Evolutionary conservation across 2,329 filamentous ascomycete species (phyloP), one percentile per base, ranked within the genome.

Genomic region (Paramyrothecium roridum): DNA sequence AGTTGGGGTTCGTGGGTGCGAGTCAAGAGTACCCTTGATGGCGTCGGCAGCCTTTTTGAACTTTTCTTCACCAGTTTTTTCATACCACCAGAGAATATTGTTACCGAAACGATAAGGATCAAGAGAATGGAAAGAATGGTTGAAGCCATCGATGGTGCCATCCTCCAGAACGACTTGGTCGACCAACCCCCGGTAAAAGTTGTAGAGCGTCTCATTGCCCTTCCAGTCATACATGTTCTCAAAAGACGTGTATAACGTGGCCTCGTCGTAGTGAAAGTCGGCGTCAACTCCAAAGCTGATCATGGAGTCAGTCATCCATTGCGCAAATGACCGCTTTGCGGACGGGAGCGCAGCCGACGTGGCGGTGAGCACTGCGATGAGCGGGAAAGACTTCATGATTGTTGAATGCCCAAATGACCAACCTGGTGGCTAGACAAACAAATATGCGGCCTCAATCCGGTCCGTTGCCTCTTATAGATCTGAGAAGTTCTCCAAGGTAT

Each of bases 101-200:
- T 80, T 76, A 8, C 80, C 81, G 33, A 83, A 72, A 7, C 81
- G 77, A 57, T 83, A 76, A 56, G 83, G 76, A 57, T 81, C 78
- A 1, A 81, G 71, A 2, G 78, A 80, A 68, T 82, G 79, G 61
- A 73, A 76, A 2, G 67, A 67, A 16, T 74, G 66, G 53, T 79
- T 71, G 71, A 79, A 84, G 19, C 71, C 69, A 16, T 67, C 66
- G 54, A 82, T 68, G 4, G 74, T 76, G 13, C 81, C 81, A 33
- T 67, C 56, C 2, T 68, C 61, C 1, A 70, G 61, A 3, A 84
- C 74, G 10, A 82, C 67, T 1, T 71, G 69, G 51, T 80, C 78
- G 40, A 83, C 72, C 52, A 78, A 74, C 3, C 65, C 66, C 6
- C 75, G 73, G 54, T 78, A 75, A 65, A 75, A 80, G 16, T 74